Percentiles rank a stretch among this genome's conserved stretches.
Conservation (phyloP, 371 early-diverging fungal species). For the Circinella umbellata region DNA sequence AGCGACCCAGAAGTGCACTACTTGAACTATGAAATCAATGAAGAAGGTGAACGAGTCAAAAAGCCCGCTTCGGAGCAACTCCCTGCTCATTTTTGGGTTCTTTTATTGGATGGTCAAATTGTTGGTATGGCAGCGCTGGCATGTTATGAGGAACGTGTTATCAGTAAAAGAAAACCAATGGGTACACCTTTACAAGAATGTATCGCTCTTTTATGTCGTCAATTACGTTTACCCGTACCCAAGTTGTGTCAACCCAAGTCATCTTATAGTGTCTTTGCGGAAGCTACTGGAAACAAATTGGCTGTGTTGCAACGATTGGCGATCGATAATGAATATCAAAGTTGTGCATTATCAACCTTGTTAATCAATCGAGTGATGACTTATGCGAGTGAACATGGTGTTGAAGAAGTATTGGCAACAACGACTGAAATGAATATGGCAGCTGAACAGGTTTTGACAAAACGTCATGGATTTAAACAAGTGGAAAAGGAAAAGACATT, state of each 20-base stretch:
- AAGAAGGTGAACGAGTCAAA: conserved; percentile 28
- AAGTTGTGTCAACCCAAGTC: conserved; percentile 22
- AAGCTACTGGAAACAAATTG: conserved; percentile 35
- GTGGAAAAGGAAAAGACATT: conserved; percentile 26
- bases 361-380: conserved; percentile 44
- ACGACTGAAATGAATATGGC: conserved; percentile 40
- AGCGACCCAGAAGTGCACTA: conserved; percentile 47
- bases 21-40: conserved; percentile 25
- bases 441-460: conserved; percentile 41
- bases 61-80: conserved; percentile 33
- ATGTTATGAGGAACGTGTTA: conserved; percentile 18
- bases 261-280: conserved; percentile 25
- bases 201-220: conserved; percentile 10
- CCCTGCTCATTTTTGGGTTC: conserved; percentile 56
- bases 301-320: conserved; percentile 46
- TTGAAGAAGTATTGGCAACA: conserved; percentile 40
- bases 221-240: conserved; percentile 19
- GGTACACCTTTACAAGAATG: conserved; percentile 33
- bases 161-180: conserved; percentile 1
- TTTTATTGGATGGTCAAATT: conserved; percentile 35
- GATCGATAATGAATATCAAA: conserved; percentile 41
- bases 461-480: conserved; percentile 44
- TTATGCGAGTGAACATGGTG: conserved; percentile 44
- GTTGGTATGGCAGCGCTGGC: conserved; percentile 49
- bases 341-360: conserved; percentile 43